Percentiles rank a stretch among this genome's conserved stretches.
phyloP scores from a whole-genome alignment of 352 stramenopile species.

The Globisporangium iwayamae region DNA sequence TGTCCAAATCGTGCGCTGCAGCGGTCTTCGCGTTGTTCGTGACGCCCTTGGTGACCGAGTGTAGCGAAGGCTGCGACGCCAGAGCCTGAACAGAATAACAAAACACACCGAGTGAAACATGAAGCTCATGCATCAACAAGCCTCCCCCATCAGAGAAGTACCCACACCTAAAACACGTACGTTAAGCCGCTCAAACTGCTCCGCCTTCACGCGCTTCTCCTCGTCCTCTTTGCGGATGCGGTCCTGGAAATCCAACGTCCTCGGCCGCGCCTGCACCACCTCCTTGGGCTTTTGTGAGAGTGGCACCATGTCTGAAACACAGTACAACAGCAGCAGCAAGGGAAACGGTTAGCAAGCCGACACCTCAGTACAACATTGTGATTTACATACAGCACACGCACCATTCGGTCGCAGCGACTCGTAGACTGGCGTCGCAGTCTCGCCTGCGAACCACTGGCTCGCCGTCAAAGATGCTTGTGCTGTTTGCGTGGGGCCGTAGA shows the following conservation, averaged over 20 bases:
- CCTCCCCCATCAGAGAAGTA: background rate
- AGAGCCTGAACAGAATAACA: slow-evolving; percentile 29
- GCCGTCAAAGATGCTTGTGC: slow-evolving; percentile 29
- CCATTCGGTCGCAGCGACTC: slow-evolving; percentile 53
- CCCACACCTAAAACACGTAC: slow-evolving; percentile 23
- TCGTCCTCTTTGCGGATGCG: slow-evolving; percentile 55
- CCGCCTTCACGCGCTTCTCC: slow-evolving; percentile 53
- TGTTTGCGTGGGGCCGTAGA: slow-evolving; percentile 45
- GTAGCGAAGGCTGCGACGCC: slow-evolving; percentile 66
- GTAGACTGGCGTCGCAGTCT: slow-evolving; percentile 32
- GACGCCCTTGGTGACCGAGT: slow-evolving; percentile 38
- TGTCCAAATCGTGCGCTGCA: slow-evolving; percentile 35
- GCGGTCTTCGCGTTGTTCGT: slow-evolving; percentile 8
- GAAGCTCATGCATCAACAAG: background rate
- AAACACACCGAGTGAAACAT: slow-evolving; percentile 6
- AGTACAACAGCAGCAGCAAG: slow-evolving; percentile 6
- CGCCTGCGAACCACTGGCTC: slow-evolving; percentile 54
- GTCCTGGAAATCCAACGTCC: slow-evolving; percentile 69
- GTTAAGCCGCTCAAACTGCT: slow-evolving; percentile 69
- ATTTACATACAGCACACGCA: slow-evolving; percentile 15
- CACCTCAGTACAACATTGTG: background rate
- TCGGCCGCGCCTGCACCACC: slow-evolving; percentile 30
- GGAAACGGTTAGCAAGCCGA: background rate
- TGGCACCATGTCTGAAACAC: slow-evolving; percentile 41
- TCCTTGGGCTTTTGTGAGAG: slow-evolving; percentile 61